phyloP scores from a whole-genome alignment of 768 basidiomycete species.

The Trametes cingulata region DNA sequence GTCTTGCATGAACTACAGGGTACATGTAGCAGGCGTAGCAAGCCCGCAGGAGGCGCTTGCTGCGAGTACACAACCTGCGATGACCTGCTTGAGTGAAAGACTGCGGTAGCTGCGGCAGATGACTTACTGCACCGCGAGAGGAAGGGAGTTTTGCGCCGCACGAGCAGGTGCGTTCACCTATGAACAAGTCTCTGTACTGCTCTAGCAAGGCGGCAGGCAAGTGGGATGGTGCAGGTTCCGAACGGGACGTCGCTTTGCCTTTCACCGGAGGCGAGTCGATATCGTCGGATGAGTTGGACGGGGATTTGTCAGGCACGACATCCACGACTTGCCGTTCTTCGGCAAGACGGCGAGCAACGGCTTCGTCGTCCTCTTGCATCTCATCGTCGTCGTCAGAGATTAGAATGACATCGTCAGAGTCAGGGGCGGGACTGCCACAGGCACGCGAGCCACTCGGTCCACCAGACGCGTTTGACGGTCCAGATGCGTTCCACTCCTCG shows the following conservation, averaged over 20 bases:
- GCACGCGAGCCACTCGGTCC: slow-evolving; percentile 1
- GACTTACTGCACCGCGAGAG: slow-evolving; percentile 44
- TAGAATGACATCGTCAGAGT: background rate
- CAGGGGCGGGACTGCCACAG: background rate
- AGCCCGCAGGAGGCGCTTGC: slow-evolving; percentile 24
- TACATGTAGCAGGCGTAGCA: slow-evolving; percentile 44
- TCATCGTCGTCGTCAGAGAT: slow-evolving; percentile 6
- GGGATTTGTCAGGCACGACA: slow-evolving; percentile 1
- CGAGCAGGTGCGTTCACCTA: slow-evolving; percentile 37
- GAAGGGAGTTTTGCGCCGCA: slow-evolving; percentile 39
- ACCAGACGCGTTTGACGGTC: background rate
- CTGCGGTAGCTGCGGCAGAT: background rate
- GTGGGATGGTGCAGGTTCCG: slow-evolving; percentile 23
- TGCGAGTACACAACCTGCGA: slow-evolving; percentile 32
- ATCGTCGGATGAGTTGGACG: slow-evolving; percentile 15
- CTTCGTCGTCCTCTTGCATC: slow-evolving; percentile 38
- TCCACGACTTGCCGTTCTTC: slow-evolving; percentile 40
- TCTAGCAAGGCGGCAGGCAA: slow-evolving; percentile 32
- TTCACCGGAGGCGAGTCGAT: slow-evolving; percentile 14
- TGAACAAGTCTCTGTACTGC: slow-evolving; percentile 39
- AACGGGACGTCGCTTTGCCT: background rate
- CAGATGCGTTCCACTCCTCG: slow-evolving; percentile 31
- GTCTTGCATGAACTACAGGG: slow-evolving; percentile 44
- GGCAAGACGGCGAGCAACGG: slow-evolving; percentile 41
- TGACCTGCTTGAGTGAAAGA: slow-evolving; percentile 16